These are phyloP conservation scores for Fusarium sp. DNA, from an alignment of 2,329 filamentous ascomycete genomes.

Conservation along the genomic window DNA sequence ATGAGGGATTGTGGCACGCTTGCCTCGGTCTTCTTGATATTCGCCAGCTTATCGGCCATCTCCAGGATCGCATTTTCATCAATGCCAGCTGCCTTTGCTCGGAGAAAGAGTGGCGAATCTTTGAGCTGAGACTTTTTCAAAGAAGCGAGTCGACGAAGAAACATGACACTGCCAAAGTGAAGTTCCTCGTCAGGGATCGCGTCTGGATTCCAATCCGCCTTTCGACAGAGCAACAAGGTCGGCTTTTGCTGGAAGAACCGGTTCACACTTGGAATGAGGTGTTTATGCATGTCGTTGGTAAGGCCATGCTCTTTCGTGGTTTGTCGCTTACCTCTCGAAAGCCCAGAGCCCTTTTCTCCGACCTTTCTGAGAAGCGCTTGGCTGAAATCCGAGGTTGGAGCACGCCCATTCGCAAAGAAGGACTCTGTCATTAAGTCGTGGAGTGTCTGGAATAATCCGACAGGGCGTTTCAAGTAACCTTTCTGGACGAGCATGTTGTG, in stretches of 20 bases:
- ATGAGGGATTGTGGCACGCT: not conserved
- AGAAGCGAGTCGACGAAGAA: slow-evolving; percentile 42
- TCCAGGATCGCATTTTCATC: not conserved
- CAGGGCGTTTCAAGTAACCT: slow-evolving; percentile 50
- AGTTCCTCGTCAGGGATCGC: slow-evolving; percentile 52
- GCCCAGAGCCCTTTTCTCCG: not conserved
- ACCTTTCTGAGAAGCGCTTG: slow-evolving; percentile 6
- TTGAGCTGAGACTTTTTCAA: slow-evolving; percentile 45
- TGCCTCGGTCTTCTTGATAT: not conserved
- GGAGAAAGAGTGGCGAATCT: slow-evolving; percentile 46
- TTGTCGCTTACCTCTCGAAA: not conserved
- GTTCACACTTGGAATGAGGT: slow-evolving; percentile 25
- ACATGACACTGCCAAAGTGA: slow-evolving; percentile 39
- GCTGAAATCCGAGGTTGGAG: slow-evolving; percentile 22
- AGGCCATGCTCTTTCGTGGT: not conserved
- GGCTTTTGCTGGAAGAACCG: slow-evolving; percentile 51
- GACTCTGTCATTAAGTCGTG: slow-evolving; percentile 27
- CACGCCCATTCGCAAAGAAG: slow-evolving; percentile 16
- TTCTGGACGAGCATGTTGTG: slow-evolving; percentile 61
- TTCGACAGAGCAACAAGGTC: slow-evolving; percentile 44
- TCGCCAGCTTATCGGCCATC: not conserved
- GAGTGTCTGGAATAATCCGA: slow-evolving; percentile 50
- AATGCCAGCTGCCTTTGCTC: slow-evolving; percentile 16
- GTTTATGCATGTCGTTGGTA: not conserved
- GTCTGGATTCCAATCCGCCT: slow-evolving; percentile 51